phyloP scores from a whole-genome alignment of 2,329 filamentous ascomycete genomes.

The Xylaria arbuscula region DNA sequence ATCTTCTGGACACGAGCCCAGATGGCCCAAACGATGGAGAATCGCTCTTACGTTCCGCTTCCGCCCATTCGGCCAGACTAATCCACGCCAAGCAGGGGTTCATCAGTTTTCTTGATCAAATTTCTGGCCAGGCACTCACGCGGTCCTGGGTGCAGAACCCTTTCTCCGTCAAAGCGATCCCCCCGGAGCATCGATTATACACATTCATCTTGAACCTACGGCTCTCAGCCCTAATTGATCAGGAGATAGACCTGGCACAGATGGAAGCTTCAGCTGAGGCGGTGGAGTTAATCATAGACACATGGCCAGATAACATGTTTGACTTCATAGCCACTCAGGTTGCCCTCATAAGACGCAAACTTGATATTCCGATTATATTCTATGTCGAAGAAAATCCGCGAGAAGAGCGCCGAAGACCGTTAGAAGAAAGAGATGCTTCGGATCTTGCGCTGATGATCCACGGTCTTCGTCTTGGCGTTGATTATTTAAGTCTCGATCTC shows the following conservation, averaged over 20 bases:
- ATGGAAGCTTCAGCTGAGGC: conserved; percentile 69
- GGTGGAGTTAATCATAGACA: conserved; percentile 69
- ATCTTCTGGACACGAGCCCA: conserved; percentile 64
- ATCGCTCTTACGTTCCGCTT: conserved; percentile 54
- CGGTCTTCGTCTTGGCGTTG: conserved; percentile 72
- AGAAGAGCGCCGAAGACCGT: conserved; percentile 54
- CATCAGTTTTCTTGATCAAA: conserved; percentile 67
- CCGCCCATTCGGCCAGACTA: conserved; percentile 66
- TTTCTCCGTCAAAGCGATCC: conserved; percentile 68
- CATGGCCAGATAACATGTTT: conserved; percentile 62
- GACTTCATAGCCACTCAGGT: conserved; percentile 66
- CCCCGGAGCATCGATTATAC: conserved; percentile 66
- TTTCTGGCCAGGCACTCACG: conserved; percentile 64
- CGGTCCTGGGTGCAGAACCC: conserved; percentile 67
- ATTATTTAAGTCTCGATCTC: conserved; percentile 73
- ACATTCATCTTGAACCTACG: conserved; percentile 73
- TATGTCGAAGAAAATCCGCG: conserved; percentile 64
- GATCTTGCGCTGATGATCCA: conserved; percentile 71
- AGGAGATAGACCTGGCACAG: conserved; percentile 61
- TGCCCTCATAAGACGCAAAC: conserved; percentile 65
- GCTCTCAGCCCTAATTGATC: conserved; percentile 66
- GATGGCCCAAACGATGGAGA: conserved; percentile 47
- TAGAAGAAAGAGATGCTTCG: conserved; percentile 54
- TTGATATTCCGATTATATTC: conserved; percentile 67
- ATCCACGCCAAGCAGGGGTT: conserved; percentile 71